Evolutionary conservation across 805 yeast genomes (phyloP), one percentile per base, ranked within the genome.

Genomic region (Cyberlindnera veronae): DNA sequence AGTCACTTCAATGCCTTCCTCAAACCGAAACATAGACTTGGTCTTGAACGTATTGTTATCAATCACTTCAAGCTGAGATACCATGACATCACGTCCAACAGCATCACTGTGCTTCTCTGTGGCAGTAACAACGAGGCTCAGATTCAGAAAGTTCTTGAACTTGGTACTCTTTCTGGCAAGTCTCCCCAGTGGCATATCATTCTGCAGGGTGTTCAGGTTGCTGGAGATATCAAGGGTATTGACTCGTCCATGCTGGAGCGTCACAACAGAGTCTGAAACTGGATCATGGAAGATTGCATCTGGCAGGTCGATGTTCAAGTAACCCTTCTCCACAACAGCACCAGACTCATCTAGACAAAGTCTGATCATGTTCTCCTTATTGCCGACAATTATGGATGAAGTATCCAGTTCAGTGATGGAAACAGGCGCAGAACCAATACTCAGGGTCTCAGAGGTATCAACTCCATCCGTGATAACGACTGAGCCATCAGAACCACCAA

Each of bases 401-500:
- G 19, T 30, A 3, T 35, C 20, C 17, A 34, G 29, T 21, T 53
- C 45, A 7, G 46, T n/a, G 4, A 57, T 12, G 2, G 40, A 39
- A 18, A 55, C 60, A 7, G 61, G 61, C 0, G 57, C 38, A 6
- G 51, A 42, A 0, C 61, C 60, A 18, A 55, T 45, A 2, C 41
- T 41, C 20, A 45, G 38, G 12, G 5, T 10, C 14, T 29, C 40
- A 3, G 17, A 10, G 2, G n/a, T 12, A 4, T 28, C 34, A 9
- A 14, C 16, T 3, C 38, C 38, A 19, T 16, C 20, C 9, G 30
- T 17, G 1, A 45, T 18, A 1, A 24, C 16, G 3, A 55, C 32
- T 11, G 49, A 39, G 6, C 61, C 61, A 34, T 55, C 49, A 10
- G 54, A 52, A 32, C 53, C 56, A 13, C 61, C 61, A 32, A 38